These are phyloP conservation scores for Chlorella sp. DNA, from an alignment of 139 green algal genomes.

Conservation along the genomic window DNA sequence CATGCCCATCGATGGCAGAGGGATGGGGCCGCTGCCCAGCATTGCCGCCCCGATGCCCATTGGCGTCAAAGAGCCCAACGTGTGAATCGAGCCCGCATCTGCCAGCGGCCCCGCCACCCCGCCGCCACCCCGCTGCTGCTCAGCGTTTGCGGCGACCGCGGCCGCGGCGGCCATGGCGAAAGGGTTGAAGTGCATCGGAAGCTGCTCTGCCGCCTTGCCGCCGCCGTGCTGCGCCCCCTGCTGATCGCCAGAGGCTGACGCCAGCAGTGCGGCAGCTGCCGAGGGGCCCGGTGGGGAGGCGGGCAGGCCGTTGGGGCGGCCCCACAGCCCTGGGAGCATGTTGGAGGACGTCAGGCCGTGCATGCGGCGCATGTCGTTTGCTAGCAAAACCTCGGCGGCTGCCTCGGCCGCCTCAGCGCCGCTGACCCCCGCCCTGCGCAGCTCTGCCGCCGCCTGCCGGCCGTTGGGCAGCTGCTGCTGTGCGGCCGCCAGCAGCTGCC, in stretches of 20 bases:
- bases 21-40: background rate
- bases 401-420: background rate
- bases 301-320: too few species aligned
- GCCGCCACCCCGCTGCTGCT: background rate
- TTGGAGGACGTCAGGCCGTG: background rate
- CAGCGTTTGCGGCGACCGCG: background rate
- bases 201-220: too few species aligned
- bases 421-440: background rate
- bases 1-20: background rate
- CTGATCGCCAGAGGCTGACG: background rate
- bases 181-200: background rate
- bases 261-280: background rate
- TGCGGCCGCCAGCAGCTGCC: slow-evolving; percentile 7
- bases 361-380: background rate
- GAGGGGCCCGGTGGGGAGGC: background rate
- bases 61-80: background rate
- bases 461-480: background rate
- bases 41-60: background rate
- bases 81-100: background rate
- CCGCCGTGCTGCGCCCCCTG: background rate
- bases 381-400: background rate
- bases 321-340: background rate
- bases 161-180: background rate
- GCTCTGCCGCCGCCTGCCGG: slow-evolving; percentile 2
- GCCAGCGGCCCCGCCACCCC: background rate